Conservation (phyloP, 1,284 basidiomycete genomes). For the Mixia osmundae region DNA sequence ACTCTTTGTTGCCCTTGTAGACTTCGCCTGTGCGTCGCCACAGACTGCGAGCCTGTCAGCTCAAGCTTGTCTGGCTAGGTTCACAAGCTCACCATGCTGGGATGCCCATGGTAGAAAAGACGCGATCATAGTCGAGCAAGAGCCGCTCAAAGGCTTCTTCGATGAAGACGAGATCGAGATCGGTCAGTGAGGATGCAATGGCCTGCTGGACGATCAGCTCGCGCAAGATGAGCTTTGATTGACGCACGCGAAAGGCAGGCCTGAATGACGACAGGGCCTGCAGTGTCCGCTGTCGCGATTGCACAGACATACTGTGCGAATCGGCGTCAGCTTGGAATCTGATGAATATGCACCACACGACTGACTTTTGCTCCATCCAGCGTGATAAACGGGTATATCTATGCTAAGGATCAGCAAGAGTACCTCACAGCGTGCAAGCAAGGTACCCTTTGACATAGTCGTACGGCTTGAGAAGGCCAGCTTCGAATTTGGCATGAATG, state of each 20-base stretch:
- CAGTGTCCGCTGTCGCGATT: slow-evolving; percentile 69
- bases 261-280: slow-evolving; percentile 71
- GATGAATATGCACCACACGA: no score
- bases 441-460: slow-evolving; percentile 91
- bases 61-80: no score
- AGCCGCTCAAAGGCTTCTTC: slow-evolving; percentile 93
- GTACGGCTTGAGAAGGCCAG: slow-evolving; percentile 78
- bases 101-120: no score
- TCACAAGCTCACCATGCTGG: no score
- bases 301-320: slow-evolving; percentile 46
- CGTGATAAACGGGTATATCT: no score
- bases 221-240: background rate
- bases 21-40: slow-evolving; percentile 96
- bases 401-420: slow-evolving; percentile 79
- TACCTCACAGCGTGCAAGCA: background rate
- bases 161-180: slow-evolving; percentile 92
- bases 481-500: slow-evolving; percentile 91
- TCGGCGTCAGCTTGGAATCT: slow-evolving; percentile 8
- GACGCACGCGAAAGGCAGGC: slow-evolving; percentile 61
- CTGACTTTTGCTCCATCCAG: no score
- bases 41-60: no score
- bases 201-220: slow-evolving; percentile 28
- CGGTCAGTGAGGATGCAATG: slow-evolving; percentile 66
- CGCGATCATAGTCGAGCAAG: slow-evolving; percentile 79
- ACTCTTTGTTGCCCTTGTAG: slow-evolving; percentile 91